Base-by-base conservation (phyloP, 106 monocot species). In the Dioscorea alata region DNA sequence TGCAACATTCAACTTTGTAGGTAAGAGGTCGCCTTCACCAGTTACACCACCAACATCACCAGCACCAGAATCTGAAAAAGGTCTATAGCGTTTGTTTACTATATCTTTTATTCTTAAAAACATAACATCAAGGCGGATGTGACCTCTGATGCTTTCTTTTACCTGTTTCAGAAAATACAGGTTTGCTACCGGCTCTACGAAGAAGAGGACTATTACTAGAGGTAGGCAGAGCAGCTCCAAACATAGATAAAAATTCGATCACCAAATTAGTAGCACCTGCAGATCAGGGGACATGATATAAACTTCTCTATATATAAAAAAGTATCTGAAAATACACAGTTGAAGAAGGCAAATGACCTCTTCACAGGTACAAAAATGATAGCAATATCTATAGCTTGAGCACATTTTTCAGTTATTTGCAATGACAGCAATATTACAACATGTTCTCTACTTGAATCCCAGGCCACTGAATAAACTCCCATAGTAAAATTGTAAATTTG, bases 171-270 rank as follows among this genome's bases (percentile, higher is more conserved):
- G 65, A 61, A 50, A 81, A 58, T 49, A 70, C 77, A 64, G 78
- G 78, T 73, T 74, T 88, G 48, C 84, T 79, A 53, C 84, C 74
- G 65, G 84, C 75, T 19, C 84, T 75, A 42, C 88, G 84, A 63
- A 88, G 57, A 76, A 81, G 56, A 20, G 88, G 88, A 68, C 79
- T 88, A 66, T 75, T 82, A 48, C 50, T 61, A 32, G 81, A 74
- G 54, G 61, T 62, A 21, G 75, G 73, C 69, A 76, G 62, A 49
- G 81, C 32, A 76, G 53, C 57, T 68, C 79, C 81, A 76, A 79
- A 81, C 88, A 88, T 88, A 79, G 68, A 49, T 66, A 24, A 51
- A 53, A 32, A 14, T 50, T 42, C 2, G 42, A 42, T 42, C 6
- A 42, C 42, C 42, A 42, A 42, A 42, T 42, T 42, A 42, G 6